These are phyloP conservation scores for Phaeosphaeriaceae sp. DNA, from an alignment of 2,329 filamentous ascomycete genomes.

Conservation along the genomic window DNA sequence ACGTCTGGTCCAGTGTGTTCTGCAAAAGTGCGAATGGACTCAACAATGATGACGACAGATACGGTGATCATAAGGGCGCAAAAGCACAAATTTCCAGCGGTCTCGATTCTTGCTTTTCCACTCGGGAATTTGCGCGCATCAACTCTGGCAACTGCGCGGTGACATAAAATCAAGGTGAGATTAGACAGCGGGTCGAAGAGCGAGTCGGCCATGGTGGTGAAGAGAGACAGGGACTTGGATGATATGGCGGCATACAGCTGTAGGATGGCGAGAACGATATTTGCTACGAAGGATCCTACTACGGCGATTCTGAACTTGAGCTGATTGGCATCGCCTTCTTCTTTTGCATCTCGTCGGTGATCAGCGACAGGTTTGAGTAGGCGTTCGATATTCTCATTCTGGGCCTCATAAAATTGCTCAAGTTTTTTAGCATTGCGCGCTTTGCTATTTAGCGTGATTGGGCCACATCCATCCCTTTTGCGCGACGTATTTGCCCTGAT, in stretches of 20 bases:
- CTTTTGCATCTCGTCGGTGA: conserved; percentile 79
- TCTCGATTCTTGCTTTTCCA: conserved; percentile 93
- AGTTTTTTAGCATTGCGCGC: conserved; percentile 63
- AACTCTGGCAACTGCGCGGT: conserved; percentile 86
- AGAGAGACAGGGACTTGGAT: conserved; percentile 90
- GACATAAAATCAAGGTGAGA: conserved; percentile 81
- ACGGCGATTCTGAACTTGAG: conserved; percentile 75
- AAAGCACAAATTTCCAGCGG: conserved; percentile 93
- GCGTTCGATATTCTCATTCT: conserved; percentile 93
- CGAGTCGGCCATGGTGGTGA: conserved; percentile 96
- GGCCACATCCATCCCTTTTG: conserved; percentile 67
- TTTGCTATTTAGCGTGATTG: conserved; percentile 52
- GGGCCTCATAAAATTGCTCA: conserved; percentile 82
- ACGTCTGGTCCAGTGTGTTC: conserved; percentile 52
- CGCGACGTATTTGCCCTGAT: conserved; percentile 82
- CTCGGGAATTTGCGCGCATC: conserved; percentile 87
- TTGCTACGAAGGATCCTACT: conserved; percentile 75
- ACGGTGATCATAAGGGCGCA: conserved; percentile 96
- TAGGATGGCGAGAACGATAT: conserved; percentile 76
- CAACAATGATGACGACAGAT: conserved; percentile 89
- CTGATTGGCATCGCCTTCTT: conserved; percentile 81
- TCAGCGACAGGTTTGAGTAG: conserved; percentile 93
- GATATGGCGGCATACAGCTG: conserved; percentile 89
- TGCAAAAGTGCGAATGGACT: conserved; percentile 75
- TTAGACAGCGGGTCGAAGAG: conserved; percentile 94